Evolutionary conservation across 441 rosid genomes (phyloP), one percentile per base, ranked within the genome.

Genomic region (Brassica hybrid): DNA sequence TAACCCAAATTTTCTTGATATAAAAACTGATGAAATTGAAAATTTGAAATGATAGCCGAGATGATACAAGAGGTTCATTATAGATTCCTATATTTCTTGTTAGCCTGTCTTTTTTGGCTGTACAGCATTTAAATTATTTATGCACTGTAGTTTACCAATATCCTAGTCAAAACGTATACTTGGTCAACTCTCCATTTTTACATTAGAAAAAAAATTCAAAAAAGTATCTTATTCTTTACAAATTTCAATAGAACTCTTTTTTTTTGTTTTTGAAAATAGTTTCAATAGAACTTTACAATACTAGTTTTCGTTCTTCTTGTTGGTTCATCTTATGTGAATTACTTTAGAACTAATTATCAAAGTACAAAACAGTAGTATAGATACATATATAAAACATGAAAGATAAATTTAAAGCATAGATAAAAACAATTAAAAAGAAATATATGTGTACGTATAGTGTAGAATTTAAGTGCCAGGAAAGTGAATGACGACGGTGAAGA

Each of bases 401-500:
- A 30, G 1, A 16, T 13, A 52, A 12, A 13, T 36, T 34, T 5
- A 48, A 38, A 41, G 38, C 48, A 71, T 56, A 71, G 5, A 27
- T 25, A 56, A 61, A 4, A 19, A 32, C 6, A 18, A 57, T 57
- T 19, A 36, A 34, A 14, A 16, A 41, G 58, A 66, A 34, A 45
- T 0, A 10, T 48, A 10, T 61, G 25, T 43, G 9, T 23, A 69
- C 45, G 60, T 23, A 63, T 54, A 32, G 54, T 57, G 9, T 59
- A 34, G 11, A 66, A 65, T 14, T 43, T 78, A 78, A 72, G 73
- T 36, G 64, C 81, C 81, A 2, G 77, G 79, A 14, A 79, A 3
- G 1, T 69, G 56, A 7, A 79, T 54, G 32, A 79, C 65, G 45
- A 79, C 21, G 18, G 79, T 79, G 57, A 74, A 64, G 67, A 79